Base-by-base conservation (phyloP, 1,139 yeast species). In the Blastobotrys elegans region DNA sequence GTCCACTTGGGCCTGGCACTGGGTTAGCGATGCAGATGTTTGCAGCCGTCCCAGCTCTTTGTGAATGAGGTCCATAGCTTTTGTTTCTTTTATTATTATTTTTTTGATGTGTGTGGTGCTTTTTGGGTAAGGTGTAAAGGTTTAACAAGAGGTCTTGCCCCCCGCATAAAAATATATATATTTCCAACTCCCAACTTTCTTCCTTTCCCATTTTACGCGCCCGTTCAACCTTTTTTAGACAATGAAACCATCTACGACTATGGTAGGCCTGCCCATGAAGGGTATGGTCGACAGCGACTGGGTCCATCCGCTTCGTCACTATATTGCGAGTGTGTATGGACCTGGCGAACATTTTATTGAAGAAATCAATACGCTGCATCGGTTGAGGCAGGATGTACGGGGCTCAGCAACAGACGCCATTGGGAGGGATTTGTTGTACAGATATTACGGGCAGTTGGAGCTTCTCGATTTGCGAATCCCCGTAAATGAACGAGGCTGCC, bases 361-460 rank as follows among this genome's bases (percentile, higher is more conserved):
- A 32, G 90, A 84, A 53, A 71, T 84, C 43, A 62, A 65, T 30
- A 62, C 72, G 11, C 74, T 87, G 55, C 74, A 82, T 56, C 76
- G 79, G 48, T 67, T 84, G 44, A 75, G 96, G 50, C 77, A 71
- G 55, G 87, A 82, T 58, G 69, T 80, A 21, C 66, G 79, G 30
- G 86, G 85, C 14, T 69, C 70, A 2, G 65, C 68, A 17, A 53
- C 60, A 32, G 70, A 68, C 47, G 57, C 65, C 4, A 57, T 61
- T 3, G 74, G 74, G 17, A 51, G 76, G 56, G 80, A 77, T 54
- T 67, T 83, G 44, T 74, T 84, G 53, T 81, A 78, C 61, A 76
- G 77, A 50, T 92, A 92, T 66, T 88, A 83, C 60, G 86, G 88
- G 26, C 95, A 85, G 63, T 64, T 92, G 54, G 96, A 90, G 59